A percentile compares a stretch with the other conserved stretches of the same genome.
Evolutionary conservation across 2,329 filamentous ascomycete genomes (phyloP).

Genomic region (Exophiala alcalophila): DNA sequence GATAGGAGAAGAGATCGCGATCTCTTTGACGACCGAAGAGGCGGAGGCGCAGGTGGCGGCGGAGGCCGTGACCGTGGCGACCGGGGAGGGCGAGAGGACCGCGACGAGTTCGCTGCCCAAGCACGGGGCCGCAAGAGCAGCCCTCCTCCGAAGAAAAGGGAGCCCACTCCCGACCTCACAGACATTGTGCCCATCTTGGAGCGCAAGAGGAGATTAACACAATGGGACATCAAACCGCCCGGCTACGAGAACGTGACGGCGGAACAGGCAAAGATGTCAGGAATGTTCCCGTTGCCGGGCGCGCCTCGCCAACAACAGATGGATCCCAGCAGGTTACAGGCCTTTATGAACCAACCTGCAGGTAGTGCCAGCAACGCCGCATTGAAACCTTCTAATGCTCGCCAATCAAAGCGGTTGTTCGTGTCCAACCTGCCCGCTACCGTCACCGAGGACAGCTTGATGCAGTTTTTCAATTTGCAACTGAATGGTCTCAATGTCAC

Average conservation of each 20-base stretch:
- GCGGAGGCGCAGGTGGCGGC: slow-evolving; percentile 42
- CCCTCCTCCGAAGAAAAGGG: slow-evolving; percentile 80
- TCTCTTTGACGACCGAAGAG: slow-evolving; percentile 61
- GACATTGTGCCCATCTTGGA: slow-evolving; percentile 77
- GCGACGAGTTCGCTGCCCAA: slow-evolving; percentile 48
- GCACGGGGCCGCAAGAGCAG: slow-evolving; percentile 65
- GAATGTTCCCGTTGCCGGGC: slow-evolving; percentile 97
- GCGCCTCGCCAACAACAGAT: slow-evolving; percentile 92
- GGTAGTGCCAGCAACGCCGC: slow-evolving; percentile 54
- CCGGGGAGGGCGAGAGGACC: slow-evolving; percentile 46
- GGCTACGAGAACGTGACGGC: slow-evolving; percentile 98
- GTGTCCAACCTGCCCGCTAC: slow-evolving; percentile 74
- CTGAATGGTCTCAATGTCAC: slow-evolving; percentile 95
- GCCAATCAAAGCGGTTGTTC: slow-evolving; percentile 89
- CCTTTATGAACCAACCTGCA: slow-evolving; percentile 88
- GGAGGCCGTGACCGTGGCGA: slow-evolving; percentile 41
- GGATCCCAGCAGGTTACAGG: slow-evolving; percentile 89
- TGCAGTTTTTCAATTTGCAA: slow-evolving; percentile 91
- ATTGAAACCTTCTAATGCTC: slow-evolving; percentile 86
- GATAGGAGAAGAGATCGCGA: slow-evolving; percentile 62
- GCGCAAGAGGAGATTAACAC: slow-evolving; percentile 87
- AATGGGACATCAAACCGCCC: slow-evolving; percentile 99
- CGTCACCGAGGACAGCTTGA: slow-evolving; percentile 71
- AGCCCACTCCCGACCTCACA: slow-evolving; percentile 93
- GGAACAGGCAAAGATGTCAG: slow-evolving; percentile 95